These are phyloP conservation scores for Trichoderma breve DNA, from an alignment of 2,329 filamentous ascomycete species.

Conservation along the genomic window DNA sequence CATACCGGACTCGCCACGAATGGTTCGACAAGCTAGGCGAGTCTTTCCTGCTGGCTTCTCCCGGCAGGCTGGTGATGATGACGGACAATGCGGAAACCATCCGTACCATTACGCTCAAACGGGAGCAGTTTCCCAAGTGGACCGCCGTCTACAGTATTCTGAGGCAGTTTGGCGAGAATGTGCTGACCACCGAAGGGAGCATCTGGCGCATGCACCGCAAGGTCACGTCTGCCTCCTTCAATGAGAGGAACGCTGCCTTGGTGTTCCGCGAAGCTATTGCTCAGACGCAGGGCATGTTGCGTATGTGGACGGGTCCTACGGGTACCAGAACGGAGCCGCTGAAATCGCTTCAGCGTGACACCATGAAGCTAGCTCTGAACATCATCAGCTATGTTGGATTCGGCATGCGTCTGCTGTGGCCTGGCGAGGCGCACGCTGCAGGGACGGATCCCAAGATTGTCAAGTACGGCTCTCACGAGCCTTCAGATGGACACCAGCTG, in stretches of 20 bases:
- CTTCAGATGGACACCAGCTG: slow-evolving; percentile 56
- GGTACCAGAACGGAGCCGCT: slow-evolving; percentile 43
- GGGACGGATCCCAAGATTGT: slow-evolving; percentile 44
- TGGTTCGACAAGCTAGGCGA: slow-evolving; percentile 61
- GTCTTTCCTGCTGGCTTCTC: slow-evolving; percentile 62
- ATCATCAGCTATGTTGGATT: slow-evolving; percentile 69
- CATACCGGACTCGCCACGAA: slow-evolving; percentile 54
- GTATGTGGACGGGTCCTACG: slow-evolving; percentile 50
- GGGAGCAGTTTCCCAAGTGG: slow-evolving; percentile 64
- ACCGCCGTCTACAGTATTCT: slow-evolving; percentile 37
- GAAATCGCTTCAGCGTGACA: slow-evolving; percentile 57
- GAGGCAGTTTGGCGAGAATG: slow-evolving; percentile 63
- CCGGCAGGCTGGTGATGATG: slow-evolving; percentile 51
- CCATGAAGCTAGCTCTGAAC: slow-evolving; percentile 60
- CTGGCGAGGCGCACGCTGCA: slow-evolving; percentile 54
- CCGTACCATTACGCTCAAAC: slow-evolving; percentile 61
- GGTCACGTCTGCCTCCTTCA: slow-evolving; percentile 68
- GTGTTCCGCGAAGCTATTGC: slow-evolving; percentile 61
- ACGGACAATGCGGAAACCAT: slow-evolving; percentile 65
- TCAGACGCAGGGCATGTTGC: slow-evolving; percentile 62
- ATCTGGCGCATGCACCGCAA: slow-evolving; percentile 73
- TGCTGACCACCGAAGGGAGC: slow-evolving; percentile 67
- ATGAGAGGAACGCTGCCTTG: slow-evolving; percentile 69
- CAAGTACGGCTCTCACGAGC: slow-evolving; percentile 48
- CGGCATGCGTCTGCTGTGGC: slow-evolving; percentile 59